Conservation (phyloP, 345 rosid species). For the Rubroshorea leprosula region DNA sequence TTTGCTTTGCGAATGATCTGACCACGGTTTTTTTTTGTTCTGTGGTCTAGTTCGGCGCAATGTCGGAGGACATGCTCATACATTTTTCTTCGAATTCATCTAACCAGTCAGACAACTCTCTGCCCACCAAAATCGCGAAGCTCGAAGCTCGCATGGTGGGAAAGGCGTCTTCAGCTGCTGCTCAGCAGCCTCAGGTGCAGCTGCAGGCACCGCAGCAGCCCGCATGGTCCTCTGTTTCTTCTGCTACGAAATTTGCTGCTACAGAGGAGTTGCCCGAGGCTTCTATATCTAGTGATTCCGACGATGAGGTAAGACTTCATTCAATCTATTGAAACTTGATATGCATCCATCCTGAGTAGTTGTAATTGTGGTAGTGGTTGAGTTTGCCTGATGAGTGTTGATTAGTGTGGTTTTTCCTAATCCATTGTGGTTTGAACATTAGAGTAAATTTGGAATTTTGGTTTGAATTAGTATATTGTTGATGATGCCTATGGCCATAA, state of each 20-base stretch:
- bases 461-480: too few relatives aligned
- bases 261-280: constrained; percentile 40
- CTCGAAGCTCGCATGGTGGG: constrained; percentile 99
- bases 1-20: constrained; percentile 10
- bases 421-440: not conserved
- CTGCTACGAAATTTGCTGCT: constrained; percentile 35
- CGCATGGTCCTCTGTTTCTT: constrained; percentile 51
- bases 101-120: constrained; percentile 89
- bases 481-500: too few relatives aligned
- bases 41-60: constrained; percentile 16
- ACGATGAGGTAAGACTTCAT: constrained; percentile 56
- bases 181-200: constrained; percentile 17
- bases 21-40: not conserved
- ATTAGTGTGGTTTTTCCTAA: not conserved
- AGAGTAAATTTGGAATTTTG: not conserved
- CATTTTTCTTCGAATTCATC: constrained; percentile 97
- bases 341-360: not conserved
- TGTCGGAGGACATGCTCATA: constrained; percentile 88
- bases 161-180: constrained; percentile 43
- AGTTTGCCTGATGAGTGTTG: not conserved
- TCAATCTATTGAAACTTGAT: not conserved
- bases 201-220: constrained; percentile 35
- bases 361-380: not conserved
- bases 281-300: constrained; percentile 78
- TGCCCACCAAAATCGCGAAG: constrained; percentile 94